Evolutionary conservation across 177 flowering plant species (phyloP).

Genomic region (Vitis hybrid): DNA sequence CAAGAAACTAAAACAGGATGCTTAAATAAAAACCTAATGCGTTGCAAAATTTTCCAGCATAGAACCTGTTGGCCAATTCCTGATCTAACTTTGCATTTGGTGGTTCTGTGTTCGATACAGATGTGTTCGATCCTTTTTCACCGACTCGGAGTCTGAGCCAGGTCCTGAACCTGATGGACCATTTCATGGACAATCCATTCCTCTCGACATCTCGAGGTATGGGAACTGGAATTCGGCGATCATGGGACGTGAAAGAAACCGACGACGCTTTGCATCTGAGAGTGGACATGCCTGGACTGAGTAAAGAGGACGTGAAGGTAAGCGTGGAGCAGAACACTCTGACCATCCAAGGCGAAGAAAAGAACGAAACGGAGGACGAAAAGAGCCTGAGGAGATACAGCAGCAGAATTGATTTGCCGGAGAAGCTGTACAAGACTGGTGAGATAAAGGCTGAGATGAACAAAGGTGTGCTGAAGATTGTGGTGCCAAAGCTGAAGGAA

Average conservation of each 20-base stretch:
- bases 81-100: no score
- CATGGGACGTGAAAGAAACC: constrained; percentile 29
- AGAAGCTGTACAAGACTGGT: constrained; percentile 21
- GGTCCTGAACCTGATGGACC: constrained; percentile 64
- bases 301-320: constrained; percentile 40
- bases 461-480: constrained; percentile 37
- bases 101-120: constrained; percentile 18
- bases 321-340: constrained; percentile 38
- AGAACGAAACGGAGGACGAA: constrained; percentile 16
- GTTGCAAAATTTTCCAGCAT: no score
- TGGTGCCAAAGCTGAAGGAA: constrained; percentile 33
- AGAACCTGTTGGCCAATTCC: no score
- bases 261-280: constrained; percentile 26
- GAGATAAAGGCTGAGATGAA: constrained; percentile 45
- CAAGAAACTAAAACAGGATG: no score
- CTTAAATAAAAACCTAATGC: no score
- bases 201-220: constrained; percentile 24
- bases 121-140: constrained; percentile 51
- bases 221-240: constrained; percentile 26
- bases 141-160: constrained; percentile 55
- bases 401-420: constrained; percentile 28
- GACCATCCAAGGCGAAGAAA: constrained; percentile 29
- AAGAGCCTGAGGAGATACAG: constrained; percentile 24
- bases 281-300: constrained; percentile 48
- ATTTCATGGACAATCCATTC: constrained; percentile 43